Conservation (phyloP, 768 basidiomycete species). For the Fibroporia radiculosa region DNA sequence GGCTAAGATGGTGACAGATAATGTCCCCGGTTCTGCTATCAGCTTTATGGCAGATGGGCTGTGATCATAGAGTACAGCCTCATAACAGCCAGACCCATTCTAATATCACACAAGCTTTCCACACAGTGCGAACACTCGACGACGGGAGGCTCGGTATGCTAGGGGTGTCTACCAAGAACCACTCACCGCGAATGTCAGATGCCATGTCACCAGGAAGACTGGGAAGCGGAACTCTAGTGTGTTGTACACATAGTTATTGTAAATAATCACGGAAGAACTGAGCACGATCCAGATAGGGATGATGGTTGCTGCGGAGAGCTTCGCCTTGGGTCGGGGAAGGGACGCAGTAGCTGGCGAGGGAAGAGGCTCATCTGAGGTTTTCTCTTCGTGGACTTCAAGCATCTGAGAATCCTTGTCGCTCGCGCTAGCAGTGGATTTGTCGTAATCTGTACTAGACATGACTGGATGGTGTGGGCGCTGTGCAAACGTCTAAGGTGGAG, state of each 20-base stretch:
- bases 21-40: too few relatives aligned
- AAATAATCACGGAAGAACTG: slow-evolving; percentile 86
- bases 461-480: neutral
- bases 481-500: neutral
- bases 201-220: slow-evolving; percentile 90
- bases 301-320: slow-evolving; percentile 58
- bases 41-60: too few relatives aligned
- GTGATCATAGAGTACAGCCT: too few relatives aligned
- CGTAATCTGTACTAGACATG: slow-evolving; percentile 5
- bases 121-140: too few relatives aligned
- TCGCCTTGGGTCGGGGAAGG: slow-evolving; percentile 35
- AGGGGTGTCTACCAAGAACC: too few relatives aligned
- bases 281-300: slow-evolving; percentile 93
- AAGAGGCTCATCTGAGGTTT: slow-evolving; percentile 25
- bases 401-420: slow-evolving; percentile 5
- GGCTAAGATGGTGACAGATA: too few relatives aligned
- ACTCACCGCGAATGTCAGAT: slow-evolving; percentile 57
- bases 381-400: slow-evolving; percentile 22
- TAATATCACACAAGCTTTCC: too few relatives aligned
- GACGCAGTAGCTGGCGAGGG: slow-evolving; percentile 49
- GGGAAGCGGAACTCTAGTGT: slow-evolving; percentile 80
- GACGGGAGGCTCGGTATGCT: too few relatives aligned
- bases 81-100: too few relatives aligned
- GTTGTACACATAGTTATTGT: slow-evolving; percentile 91
- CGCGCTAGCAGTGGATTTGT: neutral